These are phyloP conservation scores for Mycena pura DNA, from an alignment of 768 basidiomycete genomes.

Conservation along the genomic window DNA sequence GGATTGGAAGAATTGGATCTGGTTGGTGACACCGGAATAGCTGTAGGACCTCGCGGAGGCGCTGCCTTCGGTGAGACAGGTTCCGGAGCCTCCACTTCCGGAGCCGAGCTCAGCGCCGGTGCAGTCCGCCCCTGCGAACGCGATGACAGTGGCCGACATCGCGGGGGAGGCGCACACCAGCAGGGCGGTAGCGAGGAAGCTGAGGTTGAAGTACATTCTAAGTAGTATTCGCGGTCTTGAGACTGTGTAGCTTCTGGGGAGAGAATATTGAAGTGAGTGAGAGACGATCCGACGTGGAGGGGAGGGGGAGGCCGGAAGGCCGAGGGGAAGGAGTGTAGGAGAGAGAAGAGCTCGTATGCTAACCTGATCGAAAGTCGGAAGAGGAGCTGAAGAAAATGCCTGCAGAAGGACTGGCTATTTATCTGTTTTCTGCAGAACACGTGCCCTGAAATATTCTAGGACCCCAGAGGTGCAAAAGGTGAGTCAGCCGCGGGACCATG, in stretches of 20 bases:
- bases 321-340: not conserved
- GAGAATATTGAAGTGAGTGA: not conserved
- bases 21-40: constrained; percentile 9
- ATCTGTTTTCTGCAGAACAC: not conserved
- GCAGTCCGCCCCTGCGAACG: not conserved
- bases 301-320: too few relatives aligned
- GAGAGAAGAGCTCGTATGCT: constrained; percentile 1
- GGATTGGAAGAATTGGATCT: constrained; percentile 1
- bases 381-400: not conserved
- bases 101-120: not conserved
- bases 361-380: constrained; percentile 6
- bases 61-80: not conserved
- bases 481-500: too few relatives aligned
- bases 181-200: not conserved
- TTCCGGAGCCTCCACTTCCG: not conserved
- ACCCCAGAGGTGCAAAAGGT: too few relatives aligned
- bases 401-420: not conserved
- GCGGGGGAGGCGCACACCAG: not conserved
- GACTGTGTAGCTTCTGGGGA: not conserved
- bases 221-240: not conserved
- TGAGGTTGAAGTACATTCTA: constrained; percentile 5
- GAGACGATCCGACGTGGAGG: not conserved
- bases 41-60: not conserved
- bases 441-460: too few relatives aligned
- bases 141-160: not conserved